Percentiles rank a stretch among this genome's conserved stretches.
These are phyloP conservation scores for Hemileia vastatrix DNA, from an alignment of 1,284 basidiomycete species.

Conservation along the genomic window DNA sequence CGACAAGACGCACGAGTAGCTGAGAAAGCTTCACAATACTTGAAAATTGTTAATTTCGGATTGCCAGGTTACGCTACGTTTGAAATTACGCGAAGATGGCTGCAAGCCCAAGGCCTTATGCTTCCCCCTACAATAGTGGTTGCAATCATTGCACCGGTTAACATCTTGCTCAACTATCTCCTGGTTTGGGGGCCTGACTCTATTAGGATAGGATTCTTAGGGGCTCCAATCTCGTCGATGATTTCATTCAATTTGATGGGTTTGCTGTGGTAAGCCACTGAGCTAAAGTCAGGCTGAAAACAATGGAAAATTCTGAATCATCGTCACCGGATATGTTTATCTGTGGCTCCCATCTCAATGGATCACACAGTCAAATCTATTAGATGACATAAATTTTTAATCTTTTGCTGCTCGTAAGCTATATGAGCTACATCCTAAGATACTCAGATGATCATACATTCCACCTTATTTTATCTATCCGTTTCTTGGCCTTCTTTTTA, in stretches of 20 bases:
- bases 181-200: constrained; percentile 79
- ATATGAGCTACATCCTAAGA: no score
- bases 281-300: no score
- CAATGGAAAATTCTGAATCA: no score
- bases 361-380: no score
- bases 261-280: constrained; percentile 45
- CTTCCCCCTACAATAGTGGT: constrained; percentile 76
- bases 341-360: no score
- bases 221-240: constrained; percentile 81
- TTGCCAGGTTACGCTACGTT: constrained; percentile 69
- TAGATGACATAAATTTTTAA: no score
- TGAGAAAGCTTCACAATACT: constrained; percentile 61
- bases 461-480: no score
- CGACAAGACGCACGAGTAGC: constrained; percentile 82
- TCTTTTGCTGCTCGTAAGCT: no score
- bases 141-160: constrained; percentile 72
- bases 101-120: constrained; percentile 74
- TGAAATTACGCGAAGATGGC: constrained; percentile 57
- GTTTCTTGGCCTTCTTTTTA: no score
- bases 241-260: constrained; percentile 76
- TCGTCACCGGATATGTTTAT: no score
- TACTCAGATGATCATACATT: no score
- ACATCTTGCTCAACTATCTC: constrained; percentile 69
- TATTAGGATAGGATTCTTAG: constrained; percentile 76
- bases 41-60: constrained; percentile 66